These are phyloP conservation scores for Curvularia spicifera DNA, from an alignment of 2,329 filamentous ascomycete species.

Conservation along the genomic window DNA sequence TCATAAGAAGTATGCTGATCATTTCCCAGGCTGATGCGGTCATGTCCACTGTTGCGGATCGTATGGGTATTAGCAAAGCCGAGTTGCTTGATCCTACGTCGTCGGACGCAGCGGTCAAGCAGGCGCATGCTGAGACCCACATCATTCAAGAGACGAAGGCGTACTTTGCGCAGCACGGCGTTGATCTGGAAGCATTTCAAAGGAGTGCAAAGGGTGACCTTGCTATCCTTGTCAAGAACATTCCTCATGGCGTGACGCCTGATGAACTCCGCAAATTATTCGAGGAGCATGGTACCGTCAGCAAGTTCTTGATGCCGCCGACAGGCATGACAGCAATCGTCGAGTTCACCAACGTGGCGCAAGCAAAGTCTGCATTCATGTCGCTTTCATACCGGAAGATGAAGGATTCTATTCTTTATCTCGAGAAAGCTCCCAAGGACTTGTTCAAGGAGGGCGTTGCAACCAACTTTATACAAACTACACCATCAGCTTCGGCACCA, in stretches of 20 bases:
- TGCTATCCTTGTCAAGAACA: constrained; percentile 92
- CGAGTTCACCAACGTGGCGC: constrained; percentile 78
- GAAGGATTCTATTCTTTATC: constrained; percentile 87
- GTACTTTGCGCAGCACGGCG: constrained; percentile 86
- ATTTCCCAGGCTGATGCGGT: constrained; percentile 72
- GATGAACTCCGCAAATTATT: constrained; percentile 83
- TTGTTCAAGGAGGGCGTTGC: constrained; percentile 63
- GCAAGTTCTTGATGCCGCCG: constrained; percentile 87
- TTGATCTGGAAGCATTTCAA: constrained; percentile 92
- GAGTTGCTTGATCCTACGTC: constrained; percentile 95
- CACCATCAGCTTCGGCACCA: constrained; percentile 37
- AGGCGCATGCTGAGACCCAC: constrained; percentile 94
- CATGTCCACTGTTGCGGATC: constrained; percentile 84
- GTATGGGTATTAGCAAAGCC: constrained; percentile 87
- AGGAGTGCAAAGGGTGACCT: constrained; percentile 82
- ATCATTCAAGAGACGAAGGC: constrained; percentile 95
- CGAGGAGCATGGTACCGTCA: constrained; percentile 82
- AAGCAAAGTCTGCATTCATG: constrained; percentile 83
- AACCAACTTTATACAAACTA: constrained; percentile 43
- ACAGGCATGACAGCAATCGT: constrained; percentile 93
- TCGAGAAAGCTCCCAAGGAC: constrained; percentile 90
- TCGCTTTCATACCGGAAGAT: constrained; percentile 87
- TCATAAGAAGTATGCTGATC: neutral
- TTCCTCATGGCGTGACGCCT: constrained; percentile 79
- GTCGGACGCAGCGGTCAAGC: constrained; percentile 91